Percentiles rank a stretch among this genome's conserved stretches.
These are phyloP conservation scores for Jaapia argillacea DNA, from an alignment of 768 basidiomycete genomes.

Conservation along the genomic window DNA sequence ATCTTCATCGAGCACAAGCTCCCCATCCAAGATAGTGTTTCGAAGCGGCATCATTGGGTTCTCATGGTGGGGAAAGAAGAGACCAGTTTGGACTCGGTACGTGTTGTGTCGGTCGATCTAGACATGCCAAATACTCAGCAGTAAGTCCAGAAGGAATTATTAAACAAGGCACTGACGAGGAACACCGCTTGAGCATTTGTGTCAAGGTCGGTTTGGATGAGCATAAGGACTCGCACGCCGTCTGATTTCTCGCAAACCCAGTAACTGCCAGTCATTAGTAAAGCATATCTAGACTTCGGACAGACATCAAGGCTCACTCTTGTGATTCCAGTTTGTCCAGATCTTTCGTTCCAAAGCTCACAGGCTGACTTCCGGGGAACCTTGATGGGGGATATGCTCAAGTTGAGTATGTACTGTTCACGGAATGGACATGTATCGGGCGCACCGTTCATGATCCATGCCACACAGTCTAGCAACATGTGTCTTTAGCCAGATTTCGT, in stretches of 20 bases:
- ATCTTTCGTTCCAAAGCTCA: conserved; percentile 72
- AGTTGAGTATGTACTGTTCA: neutral
- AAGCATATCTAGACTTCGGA: neutral
- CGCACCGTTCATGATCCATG: conserved; percentile 55
- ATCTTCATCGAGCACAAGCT: conserved; percentile 87
- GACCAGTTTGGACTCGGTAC: conserved; percentile 63
- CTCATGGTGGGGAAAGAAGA: conserved; percentile 88
- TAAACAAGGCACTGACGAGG: conserved; percentile 52
- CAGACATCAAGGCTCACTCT: conserved; percentile 46
- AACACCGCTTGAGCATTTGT: conserved; percentile 52
- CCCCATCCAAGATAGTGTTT: conserved; percentile 85
- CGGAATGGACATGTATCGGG: neutral
- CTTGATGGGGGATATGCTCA: conserved; percentile 23
- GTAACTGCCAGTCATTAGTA: conserved; percentile 42
- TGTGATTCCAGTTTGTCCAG: conserved; percentile 68
- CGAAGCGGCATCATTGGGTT: conserved; percentile 54
- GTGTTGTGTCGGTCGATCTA: conserved; percentile 94
- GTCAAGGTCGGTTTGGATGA: conserved; percentile 53
- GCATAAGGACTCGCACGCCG: conserved; percentile 81
- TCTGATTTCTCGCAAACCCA: conserved; percentile 99
- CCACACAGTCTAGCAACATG: conserved; percentile 58
- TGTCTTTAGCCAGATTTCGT: conserved; percentile 55
- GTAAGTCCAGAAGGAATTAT: neutral
- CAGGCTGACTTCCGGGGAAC: conserved; percentile 94
- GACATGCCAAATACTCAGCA: neutral